Evolutionary conservation across 306 rosid species (phyloP).

Genomic region (Fagus crenata): DNA sequence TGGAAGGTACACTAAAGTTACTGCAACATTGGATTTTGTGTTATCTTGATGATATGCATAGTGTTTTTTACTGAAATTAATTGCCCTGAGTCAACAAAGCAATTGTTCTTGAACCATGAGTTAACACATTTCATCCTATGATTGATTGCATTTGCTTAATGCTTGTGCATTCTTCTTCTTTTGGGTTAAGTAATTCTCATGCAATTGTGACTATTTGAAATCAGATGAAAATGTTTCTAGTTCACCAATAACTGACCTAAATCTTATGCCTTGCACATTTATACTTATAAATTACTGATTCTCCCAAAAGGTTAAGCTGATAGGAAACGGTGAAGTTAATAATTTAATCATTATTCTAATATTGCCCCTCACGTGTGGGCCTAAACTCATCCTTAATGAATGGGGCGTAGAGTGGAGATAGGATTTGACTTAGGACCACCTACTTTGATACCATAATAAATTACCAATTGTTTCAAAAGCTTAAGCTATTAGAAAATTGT

Average conservation of each 20-base stretch:
- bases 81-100: neutral
- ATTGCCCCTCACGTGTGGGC: too few species aligned
- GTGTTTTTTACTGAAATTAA: neutral
- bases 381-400: too few species aligned
- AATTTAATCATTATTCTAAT: too few species aligned
- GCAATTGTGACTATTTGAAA: neutral
- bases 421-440: too few species aligned
- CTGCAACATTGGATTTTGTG: constrained; percentile 4
- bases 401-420: too few species aligned
- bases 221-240: neutral
- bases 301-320: too few species aligned
- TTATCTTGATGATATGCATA: neutral
- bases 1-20: constrained; percentile 66
- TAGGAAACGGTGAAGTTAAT: too few species aligned
- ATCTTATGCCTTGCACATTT: neutral
- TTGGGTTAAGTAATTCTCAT: neutral
- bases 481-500: too few species aligned
- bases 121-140: too few species aligned
- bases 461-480: too few species aligned
- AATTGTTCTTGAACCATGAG: neutral
- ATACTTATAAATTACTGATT: too few species aligned
- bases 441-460: too few species aligned
- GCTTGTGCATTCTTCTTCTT: neutral
- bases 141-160: neutral
- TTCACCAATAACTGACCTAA: neutral